Percentiles rank a stretch among this genome's conserved stretches.
phyloP scores from a whole-genome alignment of 345 rosid genomes.

The Orychophragmus violaceus region DNA sequence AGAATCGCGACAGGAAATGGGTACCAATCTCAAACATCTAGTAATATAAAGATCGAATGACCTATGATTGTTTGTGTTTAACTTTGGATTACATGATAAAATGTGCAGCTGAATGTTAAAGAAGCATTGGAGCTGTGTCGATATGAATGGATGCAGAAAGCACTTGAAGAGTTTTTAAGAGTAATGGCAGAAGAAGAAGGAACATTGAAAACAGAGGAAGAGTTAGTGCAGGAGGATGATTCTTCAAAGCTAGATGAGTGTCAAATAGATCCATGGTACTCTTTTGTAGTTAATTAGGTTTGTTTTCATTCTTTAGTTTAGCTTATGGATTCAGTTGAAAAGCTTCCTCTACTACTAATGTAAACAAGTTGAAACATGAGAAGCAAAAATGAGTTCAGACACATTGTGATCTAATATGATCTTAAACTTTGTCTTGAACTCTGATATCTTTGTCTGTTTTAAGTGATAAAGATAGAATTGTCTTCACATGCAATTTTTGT shows the following conservation, averaged over 20 bases:
- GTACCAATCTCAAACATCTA: constrained; percentile 29
- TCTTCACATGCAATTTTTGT: constrained; percentile 2
- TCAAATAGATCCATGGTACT: constrained; percentile 24
- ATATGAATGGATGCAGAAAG: constrained; percentile 81
- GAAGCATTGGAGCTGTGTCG: constrained; percentile 64
- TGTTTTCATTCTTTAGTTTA: neutral
- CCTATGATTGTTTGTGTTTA: neutral
- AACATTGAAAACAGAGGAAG: constrained; percentile 25
- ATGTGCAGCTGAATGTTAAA: constrained; percentile 42
- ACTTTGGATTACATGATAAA: neutral
- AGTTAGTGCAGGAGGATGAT: constrained; percentile 28
- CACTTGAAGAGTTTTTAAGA: constrained; percentile 45
- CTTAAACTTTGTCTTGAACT: constrained; percentile 1
- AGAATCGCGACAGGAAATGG: constrained; percentile 60
- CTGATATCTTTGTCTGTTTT: constrained; percentile 21
- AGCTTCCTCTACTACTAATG: constrained; percentile 2
- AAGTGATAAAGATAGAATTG: constrained; percentile 7
- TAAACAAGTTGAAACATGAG: constrained; percentile 10
- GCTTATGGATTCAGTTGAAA: constrained; percentile 10
- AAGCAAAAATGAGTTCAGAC: constrained; percentile 5
- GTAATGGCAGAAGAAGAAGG: constrained; percentile 24
- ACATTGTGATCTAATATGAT: neutral
- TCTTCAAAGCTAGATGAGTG: constrained; percentile 19
- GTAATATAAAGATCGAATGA: neutral
- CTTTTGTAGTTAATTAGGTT: constrained; percentile 26